A percentile compares a stretch with the other conserved stretches of the same genome.
phyloP scores from a whole-genome alignment of 352 stramenopile genomes.

The Elongisporangium senticosum region DNA sequence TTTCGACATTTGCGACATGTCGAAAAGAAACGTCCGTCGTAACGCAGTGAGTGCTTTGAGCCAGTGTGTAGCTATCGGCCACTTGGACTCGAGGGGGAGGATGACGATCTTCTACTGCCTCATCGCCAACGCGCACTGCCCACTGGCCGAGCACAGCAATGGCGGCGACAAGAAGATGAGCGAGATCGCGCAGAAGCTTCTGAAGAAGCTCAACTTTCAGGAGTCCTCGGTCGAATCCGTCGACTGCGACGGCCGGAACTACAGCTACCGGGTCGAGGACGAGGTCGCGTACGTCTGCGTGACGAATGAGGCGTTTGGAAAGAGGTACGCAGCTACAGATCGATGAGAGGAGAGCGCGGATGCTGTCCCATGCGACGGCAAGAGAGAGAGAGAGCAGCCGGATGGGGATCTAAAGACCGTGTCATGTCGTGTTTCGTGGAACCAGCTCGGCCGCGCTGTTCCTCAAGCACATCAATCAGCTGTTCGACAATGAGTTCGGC shows the following conservation, averaged over 20 bases:
- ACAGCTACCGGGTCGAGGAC: constrained; percentile 83
- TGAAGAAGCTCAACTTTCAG: constrained; percentile 81
- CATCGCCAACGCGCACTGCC: constrained; percentile 74
- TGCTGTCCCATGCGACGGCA: no score
- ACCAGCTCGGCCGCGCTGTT: constrained; percentile 71
- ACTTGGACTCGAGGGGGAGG: background rate
- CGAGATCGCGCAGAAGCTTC: constrained; percentile 80
- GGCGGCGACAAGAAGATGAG: constrained; percentile 82
- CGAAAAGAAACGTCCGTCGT: background rate
- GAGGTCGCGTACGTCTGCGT: constrained; percentile 84
- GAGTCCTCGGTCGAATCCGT: constrained; percentile 74
- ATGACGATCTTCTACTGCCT: constrained; percentile 89
- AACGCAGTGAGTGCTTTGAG: background rate
- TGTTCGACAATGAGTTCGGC: constrained; percentile 83
- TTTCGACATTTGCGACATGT: constrained; percentile 2
- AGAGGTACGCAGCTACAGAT: constrained; percentile 34
- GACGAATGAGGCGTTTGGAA: constrained; percentile 72
- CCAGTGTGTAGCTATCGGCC: background rate
- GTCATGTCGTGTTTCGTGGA: background rate
- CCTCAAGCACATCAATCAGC: constrained; percentile 79
- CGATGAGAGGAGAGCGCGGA: background rate
- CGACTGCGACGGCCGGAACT: constrained; percentile 75
- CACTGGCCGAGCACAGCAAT: constrained; percentile 79
- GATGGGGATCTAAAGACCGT: background rate
- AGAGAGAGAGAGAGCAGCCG: background rate